Evolutionary conservation across 345 rosid genomes (phyloP).

Genomic region (Trapa bicornis): DNA sequence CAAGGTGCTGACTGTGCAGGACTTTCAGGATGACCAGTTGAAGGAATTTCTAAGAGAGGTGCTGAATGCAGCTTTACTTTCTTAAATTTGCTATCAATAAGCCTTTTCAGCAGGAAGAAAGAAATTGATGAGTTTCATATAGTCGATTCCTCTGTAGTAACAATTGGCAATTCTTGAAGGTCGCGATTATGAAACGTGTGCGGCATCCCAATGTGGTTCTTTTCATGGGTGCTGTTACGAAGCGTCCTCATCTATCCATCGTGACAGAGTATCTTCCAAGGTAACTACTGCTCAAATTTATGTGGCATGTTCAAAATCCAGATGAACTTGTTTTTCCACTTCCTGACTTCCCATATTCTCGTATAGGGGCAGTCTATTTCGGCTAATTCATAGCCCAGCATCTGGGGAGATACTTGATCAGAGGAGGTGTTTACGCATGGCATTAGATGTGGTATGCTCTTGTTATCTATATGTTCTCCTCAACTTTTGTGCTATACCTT

Average conservation of each 20-base stretch:
- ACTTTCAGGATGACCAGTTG: slow-evolving; percentile 77
- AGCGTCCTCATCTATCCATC: slow-evolving; percentile 72
- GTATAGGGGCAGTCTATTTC: slow-evolving; percentile 86
- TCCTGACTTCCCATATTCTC: not conserved
- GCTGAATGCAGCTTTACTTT: no score
- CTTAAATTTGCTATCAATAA: not conserved
- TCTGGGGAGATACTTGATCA: slow-evolving; percentile 77
- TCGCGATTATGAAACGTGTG: slow-evolving; percentile 93
- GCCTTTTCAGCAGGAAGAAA: not conserved
- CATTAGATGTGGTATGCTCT: slow-evolving; percentile 74
- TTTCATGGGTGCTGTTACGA: slow-evolving; percentile 97
- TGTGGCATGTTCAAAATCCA: not conserved
- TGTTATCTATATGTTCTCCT: not conserved
- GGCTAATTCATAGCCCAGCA: slow-evolving; percentile 80
- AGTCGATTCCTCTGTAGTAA: not conserved
- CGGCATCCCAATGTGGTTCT: slow-evolving; percentile 98
- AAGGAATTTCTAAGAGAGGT: slow-evolving; percentile 93
- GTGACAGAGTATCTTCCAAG: slow-evolving; percentile 90
- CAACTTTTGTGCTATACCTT: not conserved
- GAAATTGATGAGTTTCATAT: not conserved
- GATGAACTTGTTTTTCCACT: not conserved
- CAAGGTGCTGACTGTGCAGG: slow-evolving; percentile 77
- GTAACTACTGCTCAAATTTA: slow-evolving; percentile 18
- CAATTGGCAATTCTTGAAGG: slow-evolving; percentile 26
- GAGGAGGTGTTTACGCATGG: slow-evolving; percentile 84